These are phyloP conservation scores for Leishmania aethiopica DNA, from an alignment of 208 protist species.

Conservation along the genomic window DNA sequence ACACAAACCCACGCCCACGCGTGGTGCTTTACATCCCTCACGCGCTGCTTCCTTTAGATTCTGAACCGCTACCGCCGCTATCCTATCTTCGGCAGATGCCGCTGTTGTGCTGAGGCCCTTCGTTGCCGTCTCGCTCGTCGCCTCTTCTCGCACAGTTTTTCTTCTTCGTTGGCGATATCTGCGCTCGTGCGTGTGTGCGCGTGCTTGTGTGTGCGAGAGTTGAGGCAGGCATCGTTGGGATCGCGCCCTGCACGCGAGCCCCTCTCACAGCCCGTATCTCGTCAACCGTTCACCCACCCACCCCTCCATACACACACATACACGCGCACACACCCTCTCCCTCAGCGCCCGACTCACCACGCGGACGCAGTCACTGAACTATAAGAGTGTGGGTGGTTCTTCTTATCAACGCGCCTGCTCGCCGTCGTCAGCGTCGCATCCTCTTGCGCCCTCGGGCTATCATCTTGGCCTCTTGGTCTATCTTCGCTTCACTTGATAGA, in stretches of 20 bases:
- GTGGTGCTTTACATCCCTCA: neutral
- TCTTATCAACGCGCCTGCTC: neutral
- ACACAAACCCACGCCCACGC: neutral
- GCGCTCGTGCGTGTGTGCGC: too few species aligned
- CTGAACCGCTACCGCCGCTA: neutral
- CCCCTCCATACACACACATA: neutral
- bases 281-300: neutral
- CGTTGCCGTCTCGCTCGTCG: too few species aligned
- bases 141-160: neutral
- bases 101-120: too few species aligned
- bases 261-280: too few species aligned
- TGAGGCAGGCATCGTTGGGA: too few species aligned
- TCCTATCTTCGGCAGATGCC: neutral
- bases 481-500: conserved; percentile 7
- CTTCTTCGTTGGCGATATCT: neutral
- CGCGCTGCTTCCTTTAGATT: neutral
- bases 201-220: too few species aligned
- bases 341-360: too few species aligned
- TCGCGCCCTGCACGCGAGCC: too few species aligned
- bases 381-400: neutral
- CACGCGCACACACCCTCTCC: neutral
- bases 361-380: neutral
- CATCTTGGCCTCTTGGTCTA: too few species aligned
- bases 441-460: neutral
- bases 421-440: conserved; percentile 4